phyloP scores from a whole-genome alignment of 768 basidiomycete genomes.

The Podaxis mareebaensis region DNA sequence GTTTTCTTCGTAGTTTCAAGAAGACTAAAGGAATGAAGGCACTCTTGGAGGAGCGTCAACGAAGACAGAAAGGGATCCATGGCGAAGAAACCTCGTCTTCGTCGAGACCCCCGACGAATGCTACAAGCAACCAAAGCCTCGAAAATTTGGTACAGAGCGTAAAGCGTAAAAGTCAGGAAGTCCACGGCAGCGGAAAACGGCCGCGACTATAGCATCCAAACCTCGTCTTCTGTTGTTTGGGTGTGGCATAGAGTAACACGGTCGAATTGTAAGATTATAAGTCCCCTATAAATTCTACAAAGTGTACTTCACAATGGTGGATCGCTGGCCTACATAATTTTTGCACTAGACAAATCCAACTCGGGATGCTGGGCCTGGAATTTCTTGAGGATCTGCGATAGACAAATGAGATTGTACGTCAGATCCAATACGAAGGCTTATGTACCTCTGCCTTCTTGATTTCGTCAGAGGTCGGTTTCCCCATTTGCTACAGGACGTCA shows the following conservation, averaged over 20 bases:
- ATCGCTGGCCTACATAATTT: conserved; percentile 58
- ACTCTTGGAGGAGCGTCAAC: conserved; percentile 81
- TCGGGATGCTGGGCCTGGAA: conserved; percentile 92
- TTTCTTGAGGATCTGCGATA: conserved; percentile 71
- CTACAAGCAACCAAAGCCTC: conserved; percentile 40
- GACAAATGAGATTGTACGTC: background rate
- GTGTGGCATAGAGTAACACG: too few relatives aligned
- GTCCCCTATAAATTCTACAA: too few relatives aligned
- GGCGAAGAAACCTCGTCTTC: conserved; percentile 20
- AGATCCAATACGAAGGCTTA: conserved; percentile 11
- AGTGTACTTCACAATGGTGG: too few relatives aligned
- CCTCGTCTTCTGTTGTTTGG: too few relatives aligned
- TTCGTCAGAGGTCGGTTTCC: conserved; percentile 94
- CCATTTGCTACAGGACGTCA: conserved; percentile 68
- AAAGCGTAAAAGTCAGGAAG: conserved; percentile 67
- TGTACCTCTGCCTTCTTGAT: conserved; percentile 86
- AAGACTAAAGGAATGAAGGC: conserved; percentile 90
- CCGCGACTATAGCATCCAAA: conserved; percentile 32
- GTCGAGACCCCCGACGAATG: conserved; percentile 12
- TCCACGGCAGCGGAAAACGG: conserved; percentile 38
- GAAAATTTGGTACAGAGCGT: conserved; percentile 80
- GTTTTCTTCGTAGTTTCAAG: conserved; percentile 64
- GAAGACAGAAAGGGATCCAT: conserved; percentile 37
- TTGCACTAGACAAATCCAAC: conserved; percentile 91
- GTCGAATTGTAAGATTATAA: too few relatives aligned